A percentile compares a stretch with the other conserved stretches of the same genome.
These are phyloP conservation scores for Moesziomyces sp. DNA, from an alignment of 1,284 basidiomycete species.

Conservation along the genomic window DNA sequence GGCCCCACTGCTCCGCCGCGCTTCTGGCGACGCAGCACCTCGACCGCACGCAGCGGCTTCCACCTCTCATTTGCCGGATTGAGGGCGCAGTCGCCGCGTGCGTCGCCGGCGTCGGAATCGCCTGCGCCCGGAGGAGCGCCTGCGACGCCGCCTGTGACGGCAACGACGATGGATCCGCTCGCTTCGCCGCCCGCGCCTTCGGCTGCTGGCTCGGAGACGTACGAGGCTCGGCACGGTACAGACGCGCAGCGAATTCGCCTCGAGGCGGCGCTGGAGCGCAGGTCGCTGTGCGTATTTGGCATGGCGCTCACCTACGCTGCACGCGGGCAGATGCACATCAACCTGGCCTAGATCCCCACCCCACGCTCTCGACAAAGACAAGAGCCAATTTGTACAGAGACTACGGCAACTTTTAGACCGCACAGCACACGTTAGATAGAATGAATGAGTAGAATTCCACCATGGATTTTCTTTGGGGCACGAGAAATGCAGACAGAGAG, in stretches of 20 bases:
- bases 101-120: background rate
- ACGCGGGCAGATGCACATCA: slow-evolving; percentile 25
- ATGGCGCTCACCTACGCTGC: slow-evolving; percentile 36
- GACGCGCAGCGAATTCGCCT: slow-evolving; percentile 3
- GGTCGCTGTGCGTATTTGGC: slow-evolving; percentile 25
- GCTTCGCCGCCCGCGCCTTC: background rate
- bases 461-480: no score
- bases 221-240: slow-evolving; percentile 2
- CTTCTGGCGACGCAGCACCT: slow-evolving; percentile 46
- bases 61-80: slow-evolving; percentile 44
- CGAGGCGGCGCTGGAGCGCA: slow-evolving; percentile 20
- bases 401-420: no score
- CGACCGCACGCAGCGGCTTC: slow-evolving; percentile 32
- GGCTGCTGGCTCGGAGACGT: background rate
- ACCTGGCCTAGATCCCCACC: slow-evolving; percentile 10
- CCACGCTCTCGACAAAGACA: background rate
- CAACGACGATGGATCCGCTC: slow-evolving; percentile 7
- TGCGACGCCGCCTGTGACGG: slow-evolving; percentile 6
- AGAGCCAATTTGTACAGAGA: no score
- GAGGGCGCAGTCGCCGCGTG: slow-evolving; percentile 25
- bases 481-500: no score
- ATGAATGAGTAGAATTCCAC: no score
- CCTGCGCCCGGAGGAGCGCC: slow-evolving; percentile 1
- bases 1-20: slow-evolving; percentile 11
- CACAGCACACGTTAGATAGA: no score